These are phyloP conservation scores for Metschnikowia continentalis DNA, from an alignment of 805 yeast genomes.

Conservation along the genomic window DNA sequence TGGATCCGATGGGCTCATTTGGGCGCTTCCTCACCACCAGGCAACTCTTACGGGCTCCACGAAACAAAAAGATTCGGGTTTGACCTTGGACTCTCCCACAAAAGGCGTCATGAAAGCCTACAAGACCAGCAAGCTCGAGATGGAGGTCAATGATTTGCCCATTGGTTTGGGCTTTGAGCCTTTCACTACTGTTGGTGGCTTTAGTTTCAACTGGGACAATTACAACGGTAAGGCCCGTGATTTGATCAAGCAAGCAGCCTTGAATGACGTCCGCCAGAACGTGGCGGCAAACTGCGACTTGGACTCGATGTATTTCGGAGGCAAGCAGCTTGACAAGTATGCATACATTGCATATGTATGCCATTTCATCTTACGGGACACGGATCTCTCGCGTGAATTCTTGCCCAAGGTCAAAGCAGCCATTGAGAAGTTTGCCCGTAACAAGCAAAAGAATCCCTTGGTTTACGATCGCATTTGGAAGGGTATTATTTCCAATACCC, in stretches of 20 bases:
- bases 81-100: conserved; percentile 45
- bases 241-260: conserved; percentile 41
- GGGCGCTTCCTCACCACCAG: conserved; percentile 52
- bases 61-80: conserved; percentile 25
- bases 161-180: conserved; percentile 46
- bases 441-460: conserved; percentile 68
- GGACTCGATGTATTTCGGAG: conserved; percentile 88
- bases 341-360: conserved; percentile 79
- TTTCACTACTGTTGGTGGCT: conserved; percentile 41
- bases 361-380: conserved; percentile 59
- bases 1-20: conserved; percentile 31
- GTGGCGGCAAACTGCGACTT: conserved; percentile 55
- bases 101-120: conserved; percentile 48
- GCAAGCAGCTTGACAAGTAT: conserved; percentile 83
- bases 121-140: conserved; percentile 33
- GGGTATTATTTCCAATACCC: conserved; percentile 72
- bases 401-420: conserved; percentile 63
- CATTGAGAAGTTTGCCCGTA: conserved; percentile 60
- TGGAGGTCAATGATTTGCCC: conserved; percentile 42
- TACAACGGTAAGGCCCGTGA: conserved; percentile 31
- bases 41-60: conserved; percentile 31
- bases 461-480: conserved; percentile 76
- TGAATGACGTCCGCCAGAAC: conserved; percentile 51
- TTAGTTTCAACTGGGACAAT: conserved; percentile 5
- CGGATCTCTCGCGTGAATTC: conserved; percentile 44